A percentile compares a stretch with the other conserved stretches of the same genome.
Conservation (phyloP, 2,329 filamentous ascomycete species). For the Cercospora sp. region DNA sequence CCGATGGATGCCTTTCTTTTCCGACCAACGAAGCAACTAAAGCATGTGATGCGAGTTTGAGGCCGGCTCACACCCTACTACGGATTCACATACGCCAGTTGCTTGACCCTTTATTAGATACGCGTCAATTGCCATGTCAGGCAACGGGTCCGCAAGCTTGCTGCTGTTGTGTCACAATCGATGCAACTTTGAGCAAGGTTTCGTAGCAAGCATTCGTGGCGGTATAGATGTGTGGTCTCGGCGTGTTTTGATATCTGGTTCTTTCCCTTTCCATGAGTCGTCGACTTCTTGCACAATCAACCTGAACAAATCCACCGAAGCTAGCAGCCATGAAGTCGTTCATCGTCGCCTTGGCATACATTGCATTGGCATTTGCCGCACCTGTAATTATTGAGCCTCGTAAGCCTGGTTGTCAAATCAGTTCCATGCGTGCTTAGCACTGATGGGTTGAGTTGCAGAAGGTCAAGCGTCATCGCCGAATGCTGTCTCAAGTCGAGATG, state of each 20-base stretch:
- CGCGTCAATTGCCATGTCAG: background rate
- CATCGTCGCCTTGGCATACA: slow-evolving; percentile 10
- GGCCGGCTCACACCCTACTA: background rate
- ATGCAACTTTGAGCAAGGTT: slow-evolving; percentile 4
- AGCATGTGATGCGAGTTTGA: background rate
- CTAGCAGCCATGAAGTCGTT: slow-evolving; percentile 13
- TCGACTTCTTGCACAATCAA: background rate
- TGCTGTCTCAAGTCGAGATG: slow-evolving; percentile 11
- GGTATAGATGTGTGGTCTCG: background rate
- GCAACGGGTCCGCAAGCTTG: background rate
- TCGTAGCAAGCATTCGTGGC: background rate
- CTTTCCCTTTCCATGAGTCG: background rate
- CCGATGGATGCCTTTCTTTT: background rate
- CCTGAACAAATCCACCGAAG: background rate
- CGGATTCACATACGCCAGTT: background rate
- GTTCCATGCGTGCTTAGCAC: background rate
- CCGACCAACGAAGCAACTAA: background rate
- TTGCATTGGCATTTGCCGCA: slow-evolving; percentile 13
- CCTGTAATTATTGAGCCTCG: slow-evolving; percentile 17
- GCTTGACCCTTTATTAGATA: background rate
- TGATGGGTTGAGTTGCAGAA: background rate
- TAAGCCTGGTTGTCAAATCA: slow-evolving; percentile 2
- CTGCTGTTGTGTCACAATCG: background rate
- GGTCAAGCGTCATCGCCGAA: slow-evolving; percentile 4
- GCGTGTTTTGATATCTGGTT: background rate